Conservation (phyloP, 805 yeast species). For the Phaffomyces thermotolerans region DNA sequence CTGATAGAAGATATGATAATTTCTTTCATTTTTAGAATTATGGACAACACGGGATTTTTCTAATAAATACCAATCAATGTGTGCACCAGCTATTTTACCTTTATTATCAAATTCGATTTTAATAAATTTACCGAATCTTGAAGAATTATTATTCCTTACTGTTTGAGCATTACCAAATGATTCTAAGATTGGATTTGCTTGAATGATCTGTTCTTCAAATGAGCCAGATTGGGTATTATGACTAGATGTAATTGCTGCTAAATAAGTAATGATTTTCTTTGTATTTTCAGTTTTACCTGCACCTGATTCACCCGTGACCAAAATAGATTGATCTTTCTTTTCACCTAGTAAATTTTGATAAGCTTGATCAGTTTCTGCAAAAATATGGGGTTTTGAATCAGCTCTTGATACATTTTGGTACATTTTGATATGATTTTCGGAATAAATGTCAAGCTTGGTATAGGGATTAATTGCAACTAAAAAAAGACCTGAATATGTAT, state of each 20-base stretch:
- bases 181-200: constrained; percentile 93
- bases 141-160: constrained; percentile 85
- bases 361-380: constrained; percentile 83
- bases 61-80: constrained; percentile 87
- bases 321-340: constrained; percentile 74
- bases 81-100: constrained; percentile 77
- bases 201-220: constrained; percentile 79
- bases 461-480: constrained; percentile 95
- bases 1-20: constrained; percentile 88
- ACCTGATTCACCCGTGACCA: constrained; percentile 98
- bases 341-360: constrained; percentile 65
- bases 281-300: constrained; percentile 99
- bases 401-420: constrained; percentile 44
- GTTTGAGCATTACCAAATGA: constrained; percentile 98
- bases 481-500: constrained; percentile 92
- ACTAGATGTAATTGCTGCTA: constrained; percentile 63
- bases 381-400: constrained; percentile 76
- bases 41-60: constrained; percentile 89
- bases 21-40: constrained; percentile 73
- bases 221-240: constrained; percentile 22
- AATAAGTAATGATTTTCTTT: constrained; percentile 85
- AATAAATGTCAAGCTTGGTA: constrained; percentile 64
- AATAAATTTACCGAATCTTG: constrained; percentile 94
- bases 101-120: constrained; percentile 64
- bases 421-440: constrained; percentile 43